phyloP scores from a whole-genome alignment of 345 rosid species.

The Eutrema japonicum region DNA sequence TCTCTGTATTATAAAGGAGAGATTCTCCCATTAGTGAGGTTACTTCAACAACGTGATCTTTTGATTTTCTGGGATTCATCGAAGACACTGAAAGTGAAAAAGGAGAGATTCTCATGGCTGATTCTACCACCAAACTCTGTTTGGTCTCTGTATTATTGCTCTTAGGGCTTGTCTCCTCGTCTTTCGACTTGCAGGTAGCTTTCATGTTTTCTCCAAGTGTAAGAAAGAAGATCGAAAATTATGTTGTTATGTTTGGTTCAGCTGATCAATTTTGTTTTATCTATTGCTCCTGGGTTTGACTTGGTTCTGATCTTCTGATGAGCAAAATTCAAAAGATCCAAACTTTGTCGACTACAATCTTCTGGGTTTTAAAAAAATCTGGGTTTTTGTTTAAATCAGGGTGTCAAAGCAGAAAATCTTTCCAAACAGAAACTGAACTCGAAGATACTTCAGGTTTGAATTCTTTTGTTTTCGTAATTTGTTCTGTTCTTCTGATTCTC shows the following conservation, averaged over 20 bases:
- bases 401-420: constrained; percentile 45
- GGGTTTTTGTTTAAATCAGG: constrained; percentile 49
- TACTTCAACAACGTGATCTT: constrained; percentile 14
- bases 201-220: background rate
- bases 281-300: background rate
- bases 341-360: background rate
- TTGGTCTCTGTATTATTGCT: constrained; percentile 43
- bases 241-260: no score
- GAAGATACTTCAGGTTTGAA: constrained; percentile 70
- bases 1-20: constrained; percentile 20
- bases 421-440: constrained; percentile 70
- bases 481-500: constrained; percentile 16
- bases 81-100: background rate
- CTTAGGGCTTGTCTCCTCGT: constrained; percentile 38
- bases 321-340: background rate
- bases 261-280: background rate
- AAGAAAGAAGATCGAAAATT: background rate
- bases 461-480: background rate
- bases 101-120: constrained; percentile 35
- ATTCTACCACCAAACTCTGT: constrained; percentile 31
- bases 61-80: constrained; percentile 1
- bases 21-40: constrained; percentile 18
- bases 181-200: constrained; percentile 38
- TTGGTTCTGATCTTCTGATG: background rate
- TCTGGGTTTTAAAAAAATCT: background rate